A percentile compares a stretch with the other conserved stretches of the same genome.
Conservation (phyloP, 208 protist genomes). For the Wallacemonas rigidus region DNA sequence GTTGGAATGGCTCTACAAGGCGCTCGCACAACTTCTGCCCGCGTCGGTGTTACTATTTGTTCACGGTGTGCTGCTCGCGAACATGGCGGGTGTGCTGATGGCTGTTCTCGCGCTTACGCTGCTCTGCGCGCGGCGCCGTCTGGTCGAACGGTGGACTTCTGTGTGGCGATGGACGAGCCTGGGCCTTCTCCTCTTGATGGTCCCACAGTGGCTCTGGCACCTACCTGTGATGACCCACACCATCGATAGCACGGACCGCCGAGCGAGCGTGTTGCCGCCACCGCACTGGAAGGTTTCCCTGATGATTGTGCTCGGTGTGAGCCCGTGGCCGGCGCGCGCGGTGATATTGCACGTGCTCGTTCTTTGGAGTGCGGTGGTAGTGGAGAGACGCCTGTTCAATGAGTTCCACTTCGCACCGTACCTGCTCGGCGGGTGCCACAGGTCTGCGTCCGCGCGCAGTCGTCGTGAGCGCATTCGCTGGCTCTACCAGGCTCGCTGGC, state of each 20-base stretch:
- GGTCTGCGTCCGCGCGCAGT: conserved; percentile 5
- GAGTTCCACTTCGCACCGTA: conserved; percentile 34
- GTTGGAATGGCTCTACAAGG: conserved; percentile 21
- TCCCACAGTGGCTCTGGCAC: conserved; percentile 20
- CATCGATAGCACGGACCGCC: background rate
- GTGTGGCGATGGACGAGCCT: conserved; percentile 24
- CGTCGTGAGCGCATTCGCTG: conserved; percentile 20
- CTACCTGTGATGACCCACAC: conserved; percentile 12
- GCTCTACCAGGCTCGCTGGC: conserved; percentile 9
- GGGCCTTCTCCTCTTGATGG: conserved; percentile 17
- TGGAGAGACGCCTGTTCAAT: conserved; percentile 32
- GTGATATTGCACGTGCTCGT: conserved; percentile 16
- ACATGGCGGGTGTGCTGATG: conserved; percentile 24
- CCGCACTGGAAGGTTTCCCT: background rate
- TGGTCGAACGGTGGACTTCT: conserved; percentile 26
- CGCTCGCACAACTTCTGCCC: conserved; percentile 17
- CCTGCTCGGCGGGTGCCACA: conserved; percentile 22
- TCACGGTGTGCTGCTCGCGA: conserved; percentile 28
- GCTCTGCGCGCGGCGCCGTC: conserved; percentile 15
- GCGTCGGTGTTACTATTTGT: conserved; percentile 28
- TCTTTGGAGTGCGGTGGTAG: conserved; percentile 17
- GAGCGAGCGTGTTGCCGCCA: background rate
- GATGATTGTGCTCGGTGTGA: conserved; percentile 17
- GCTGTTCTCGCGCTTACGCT: conserved; percentile 20
- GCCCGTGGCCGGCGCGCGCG: conserved; percentile 18